phyloP scores from a whole-genome alignment of 2,329 filamentous ascomycete species.

The Phaeoacremonium minimum region DNA sequence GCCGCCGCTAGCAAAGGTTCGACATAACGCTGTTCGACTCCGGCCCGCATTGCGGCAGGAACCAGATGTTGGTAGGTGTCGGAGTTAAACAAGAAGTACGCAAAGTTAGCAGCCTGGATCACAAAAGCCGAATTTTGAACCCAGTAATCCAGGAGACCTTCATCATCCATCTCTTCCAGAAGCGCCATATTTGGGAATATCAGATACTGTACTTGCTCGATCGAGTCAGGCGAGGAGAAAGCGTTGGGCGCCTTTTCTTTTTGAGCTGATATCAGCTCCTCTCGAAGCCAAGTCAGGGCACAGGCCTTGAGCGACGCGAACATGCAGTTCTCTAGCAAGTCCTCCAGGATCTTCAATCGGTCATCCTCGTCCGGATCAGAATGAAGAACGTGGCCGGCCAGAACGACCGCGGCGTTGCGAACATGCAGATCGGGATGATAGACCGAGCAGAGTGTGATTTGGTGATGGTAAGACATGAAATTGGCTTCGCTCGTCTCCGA shows the following conservation, averaged over 20 bases:
- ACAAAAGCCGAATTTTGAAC: conserved; percentile 47
- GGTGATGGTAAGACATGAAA: conserved; percentile 59
- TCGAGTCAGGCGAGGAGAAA: conserved; percentile 50
- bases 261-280: conserved; percentile 51
- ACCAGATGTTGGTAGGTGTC: conserved; percentile 40
- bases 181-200: conserved; percentile 54
- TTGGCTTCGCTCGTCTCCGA: conserved; percentile 24
- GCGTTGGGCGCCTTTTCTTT: conserved; percentile 19
- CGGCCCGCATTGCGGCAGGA: conserved; percentile 51
- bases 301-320: conserved; percentile 59
- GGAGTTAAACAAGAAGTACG: conserved; percentile 48
- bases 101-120: conserved; percentile 58
- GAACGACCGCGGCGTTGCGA: conserved; percentile 48
- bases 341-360: conserved; percentile 57
- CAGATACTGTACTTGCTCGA: conserved; percentile 57
- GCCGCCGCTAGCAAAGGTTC: conserved; percentile 45
- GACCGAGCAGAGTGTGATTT: conserved; percentile 51
- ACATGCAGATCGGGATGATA: conserved; percentile 52
- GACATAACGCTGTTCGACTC: conserved; percentile 55
- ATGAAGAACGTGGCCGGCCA: conserved; percentile 52
- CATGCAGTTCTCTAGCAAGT: conserved; percentile 62
- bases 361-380: conserved; percentile 55
- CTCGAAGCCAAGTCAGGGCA: conserved; percentile 59
- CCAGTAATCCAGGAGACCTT: conserved; percentile 45
- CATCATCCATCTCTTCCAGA: conserved; percentile 32